Conservation (phyloP, 345 rosid species). For the Chamaenerion angustifolium region DNA sequence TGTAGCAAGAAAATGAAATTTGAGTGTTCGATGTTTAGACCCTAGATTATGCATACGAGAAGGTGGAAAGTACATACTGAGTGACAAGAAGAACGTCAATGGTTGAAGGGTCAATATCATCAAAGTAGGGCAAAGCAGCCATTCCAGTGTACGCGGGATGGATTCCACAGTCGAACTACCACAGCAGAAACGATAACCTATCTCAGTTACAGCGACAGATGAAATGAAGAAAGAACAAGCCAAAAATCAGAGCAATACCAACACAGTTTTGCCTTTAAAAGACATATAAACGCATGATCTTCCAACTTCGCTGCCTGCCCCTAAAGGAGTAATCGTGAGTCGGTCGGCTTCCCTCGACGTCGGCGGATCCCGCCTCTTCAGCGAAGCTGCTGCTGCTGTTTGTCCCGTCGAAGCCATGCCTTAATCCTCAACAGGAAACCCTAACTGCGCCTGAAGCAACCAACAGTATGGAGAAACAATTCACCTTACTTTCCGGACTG, state of each 20-base stretch:
- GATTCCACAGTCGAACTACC: constrained; percentile 92
- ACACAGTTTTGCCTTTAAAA: constrained; percentile 59
- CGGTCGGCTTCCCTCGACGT: constrained; percentile 56
- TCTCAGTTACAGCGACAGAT: background rate
- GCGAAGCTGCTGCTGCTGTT: constrained; percentile 14
- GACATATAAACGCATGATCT: constrained; percentile 89
- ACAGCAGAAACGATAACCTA: background rate
- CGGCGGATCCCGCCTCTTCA: constrained; percentile 60
- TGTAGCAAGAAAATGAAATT: no score
- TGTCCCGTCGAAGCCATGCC: constrained; percentile 44
- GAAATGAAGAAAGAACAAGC: background rate
- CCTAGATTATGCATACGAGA: background rate
- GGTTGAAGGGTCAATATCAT: constrained; percentile 87
- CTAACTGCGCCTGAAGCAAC: no score
- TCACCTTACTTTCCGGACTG: no score
- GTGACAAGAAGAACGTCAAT: constrained; percentile 84
- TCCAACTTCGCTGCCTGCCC: constrained; percentile 94
- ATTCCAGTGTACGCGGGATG: constrained; percentile 83
- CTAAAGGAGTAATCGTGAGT: constrained; percentile 65
- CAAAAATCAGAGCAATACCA: constrained; percentile 19
- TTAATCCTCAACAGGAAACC: background rate
- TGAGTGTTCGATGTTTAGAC: background rate
- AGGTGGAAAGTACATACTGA: constrained; percentile 34
- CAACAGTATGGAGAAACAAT: no score
- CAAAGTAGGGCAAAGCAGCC: constrained; percentile 90